Evolutionary conservation across 371 early-diverging fungal species (phyloP).

Genomic region (Mortierella sp.): DNA sequence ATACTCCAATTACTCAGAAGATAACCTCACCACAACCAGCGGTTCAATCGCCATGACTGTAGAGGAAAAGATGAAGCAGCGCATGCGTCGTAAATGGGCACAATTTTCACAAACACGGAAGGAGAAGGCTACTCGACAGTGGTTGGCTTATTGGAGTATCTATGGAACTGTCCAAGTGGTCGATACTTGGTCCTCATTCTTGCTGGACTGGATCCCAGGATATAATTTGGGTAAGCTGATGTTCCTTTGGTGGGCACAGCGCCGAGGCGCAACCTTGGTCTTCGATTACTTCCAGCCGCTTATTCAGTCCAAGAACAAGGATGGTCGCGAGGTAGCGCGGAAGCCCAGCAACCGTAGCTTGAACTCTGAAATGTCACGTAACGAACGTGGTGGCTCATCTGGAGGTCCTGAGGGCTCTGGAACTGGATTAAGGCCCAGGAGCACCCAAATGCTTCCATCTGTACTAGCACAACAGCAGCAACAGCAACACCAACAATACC

Average conservation of each 20-base stretch:
- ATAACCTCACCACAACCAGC: conserved; percentile 36
- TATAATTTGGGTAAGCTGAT: conserved; percentile 51
- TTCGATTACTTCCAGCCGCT: conserved; percentile 57
- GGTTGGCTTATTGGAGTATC: conserved; percentile 58
- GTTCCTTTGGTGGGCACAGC: conserved; percentile 57
- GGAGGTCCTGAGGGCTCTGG: conserved; percentile 18
- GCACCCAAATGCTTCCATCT: conserved; percentile 47
- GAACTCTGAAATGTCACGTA: conserved; percentile 37
- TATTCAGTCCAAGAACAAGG: conserved; percentile 55
- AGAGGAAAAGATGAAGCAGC: conserved; percentile 46
- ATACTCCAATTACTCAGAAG: conserved; percentile 48
- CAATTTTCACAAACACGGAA: conserved; percentile 48
- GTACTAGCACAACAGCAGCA: conserved; percentile 34
- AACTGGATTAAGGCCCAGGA: conserved; percentile 24
- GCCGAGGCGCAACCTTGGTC: conserved; percentile 45
- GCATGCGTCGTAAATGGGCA: conserved; percentile 55
- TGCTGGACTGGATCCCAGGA: conserved; percentile 56
- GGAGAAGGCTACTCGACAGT: conserved; percentile 55
- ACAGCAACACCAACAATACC: conserved; percentile 43
- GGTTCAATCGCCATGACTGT: conserved; percentile 43
- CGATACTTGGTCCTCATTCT: conserved; percentile 53
- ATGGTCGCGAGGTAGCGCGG: conserved; percentile 55
- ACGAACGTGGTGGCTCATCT: conserved; percentile 28
- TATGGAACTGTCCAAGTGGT: conserved; percentile 55
- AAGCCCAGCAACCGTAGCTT: conserved; percentile 42